Evolutionary conservation across 2,329 filamentous ascomycete species (phyloP), one percentile per base, ranked within the genome.

Genomic region (Emmonsiellopsis sp.): DNA sequence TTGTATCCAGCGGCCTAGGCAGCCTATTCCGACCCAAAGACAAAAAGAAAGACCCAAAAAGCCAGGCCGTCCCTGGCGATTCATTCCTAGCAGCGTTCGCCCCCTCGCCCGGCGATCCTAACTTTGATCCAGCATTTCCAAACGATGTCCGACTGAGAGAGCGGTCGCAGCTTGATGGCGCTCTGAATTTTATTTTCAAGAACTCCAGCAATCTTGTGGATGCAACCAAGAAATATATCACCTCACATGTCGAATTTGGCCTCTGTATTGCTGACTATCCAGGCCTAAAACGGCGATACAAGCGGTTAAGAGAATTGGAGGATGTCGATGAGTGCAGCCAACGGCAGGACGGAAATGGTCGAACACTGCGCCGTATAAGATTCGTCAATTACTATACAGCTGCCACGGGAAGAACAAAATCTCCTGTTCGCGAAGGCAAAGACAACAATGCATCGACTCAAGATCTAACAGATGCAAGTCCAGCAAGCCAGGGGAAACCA

Each of bases 381-480:
- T 95, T 95, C 62, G 77, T 89, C 54, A 95, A 95, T 65, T 95
- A 95, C 67, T 95, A 92, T 65, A 95, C 90, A 1, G 80, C 87
- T n/a, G 90, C 87, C 59, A 85, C 86, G 8, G 90, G 90, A 3
- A 77, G 82, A 55, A 77, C 79, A 2, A 90, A 86, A 60, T 69
- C 70, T 16, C 56, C 52, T 58, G 34, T 7, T 32, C 8, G 37
- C 40, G 31, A 7, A 46, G 20, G 20, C n/a, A 30, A 13, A 32
- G 32, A 11, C 32, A 26, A 15, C 9, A 46, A 16, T 10, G 5
- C 11, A 15, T 38, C n/a, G 5, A 40, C 10, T 46, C 10, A n/a
- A 46, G 11, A 35, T 31, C 9, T 40, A 15, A 13, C 11, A 35
- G 35, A 46, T 9, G 16, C 30, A 9, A 30, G 13, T 13, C 38